Conservation (phyloP, 495 filamentous ascomycete genomes). For the Penicillium subrubescens region DNA sequence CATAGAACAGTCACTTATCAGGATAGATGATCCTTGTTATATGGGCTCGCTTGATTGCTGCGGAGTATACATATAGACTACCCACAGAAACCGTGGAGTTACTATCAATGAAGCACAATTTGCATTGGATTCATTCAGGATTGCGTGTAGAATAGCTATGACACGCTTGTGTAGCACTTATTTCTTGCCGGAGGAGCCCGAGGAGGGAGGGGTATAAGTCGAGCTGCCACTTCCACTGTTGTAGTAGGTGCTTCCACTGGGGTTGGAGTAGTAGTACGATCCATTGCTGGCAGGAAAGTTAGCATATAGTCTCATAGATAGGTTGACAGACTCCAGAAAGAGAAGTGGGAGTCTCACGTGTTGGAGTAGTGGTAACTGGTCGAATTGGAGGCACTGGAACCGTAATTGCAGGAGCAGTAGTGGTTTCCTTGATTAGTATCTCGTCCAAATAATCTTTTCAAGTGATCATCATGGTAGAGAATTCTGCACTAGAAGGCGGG, state of each 20-base stretch:
- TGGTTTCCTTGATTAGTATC: slow-evolving; percentile 46
- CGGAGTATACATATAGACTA: background rate
- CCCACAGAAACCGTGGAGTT: background rate
- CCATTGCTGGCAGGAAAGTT: slow-evolving; percentile 35
- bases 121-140: background rate
- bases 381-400: slow-evolving; percentile 39
- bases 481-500: background rate
- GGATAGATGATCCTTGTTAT: background rate
- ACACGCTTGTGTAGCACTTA: background rate
- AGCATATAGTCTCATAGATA: background rate
- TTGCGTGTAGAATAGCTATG: background rate
- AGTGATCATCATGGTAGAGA: background rate
- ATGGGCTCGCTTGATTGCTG: background rate
- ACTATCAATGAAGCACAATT: background rate
- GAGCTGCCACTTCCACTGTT: slow-evolving; percentile 31
- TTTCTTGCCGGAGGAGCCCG: slow-evolving; percentile 6
- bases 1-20: background rate
- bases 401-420: slow-evolving; percentile 53
- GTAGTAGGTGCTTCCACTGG: slow-evolving; percentile 54
- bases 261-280: slow-evolving; percentile 57
- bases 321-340: no score
- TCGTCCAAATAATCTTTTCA: background rate
- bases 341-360: slow-evolving; percentile 25
- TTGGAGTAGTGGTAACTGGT: slow-evolving; percentile 57
- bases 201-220: slow-evolving; percentile 15